Evolutionary conservation across 441 rosid genomes (phyloP), one percentile per base, ranked within the genome.

Genomic region (Bocquillonia castaneifolia): DNA sequence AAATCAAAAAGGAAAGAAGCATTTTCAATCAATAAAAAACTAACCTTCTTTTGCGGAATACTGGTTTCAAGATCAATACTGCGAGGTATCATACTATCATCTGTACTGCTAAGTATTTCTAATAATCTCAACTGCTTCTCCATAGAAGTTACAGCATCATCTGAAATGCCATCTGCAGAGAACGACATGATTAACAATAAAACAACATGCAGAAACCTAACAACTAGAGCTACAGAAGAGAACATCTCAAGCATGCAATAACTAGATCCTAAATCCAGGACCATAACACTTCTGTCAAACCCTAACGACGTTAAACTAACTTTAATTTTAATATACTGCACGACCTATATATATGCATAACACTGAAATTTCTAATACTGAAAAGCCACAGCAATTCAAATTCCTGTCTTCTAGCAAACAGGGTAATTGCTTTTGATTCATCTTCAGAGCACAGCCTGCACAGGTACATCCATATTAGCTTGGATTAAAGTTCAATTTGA

Each of bases 11-110:
- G 59, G 62, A 39, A 37, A n/a, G 17, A 5, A 39, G 20, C 25
- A 7, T 36, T 36, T 2, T 45, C 58, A 14, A 25, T 37, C 18
- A 5, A 40, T n/a, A 52, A 57, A 63, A 55, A 63, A 62, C 74
- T 42, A 61, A 94, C 99, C 99, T 92, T 90, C 82, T 82, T 91
- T 52, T 72, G 87, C 10, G 93, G 84, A 51, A 82, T 44, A 82
- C 80, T 78, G 67, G 83, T 84, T 76, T 87, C 83, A 18, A 94
- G 77, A 76, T 84, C 84, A 68, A 85, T 68, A 74, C 86, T 92
- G 55, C 71, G 73, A 59, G 82, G 69, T 53, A 77, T 48, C 44
- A 57, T 39, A 23, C 63, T 47, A 54, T 84, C 80, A 72, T 79
- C 90, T 64, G 72, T 74, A 57, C 59, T 63, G 51, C 77, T 22